A percentile compares a stretch with the other conserved stretches of the same genome.
Evolutionary conservation across 768 basidiomycete species (phyloP).

Genomic region (Hirschioporus abietinus): DNA sequence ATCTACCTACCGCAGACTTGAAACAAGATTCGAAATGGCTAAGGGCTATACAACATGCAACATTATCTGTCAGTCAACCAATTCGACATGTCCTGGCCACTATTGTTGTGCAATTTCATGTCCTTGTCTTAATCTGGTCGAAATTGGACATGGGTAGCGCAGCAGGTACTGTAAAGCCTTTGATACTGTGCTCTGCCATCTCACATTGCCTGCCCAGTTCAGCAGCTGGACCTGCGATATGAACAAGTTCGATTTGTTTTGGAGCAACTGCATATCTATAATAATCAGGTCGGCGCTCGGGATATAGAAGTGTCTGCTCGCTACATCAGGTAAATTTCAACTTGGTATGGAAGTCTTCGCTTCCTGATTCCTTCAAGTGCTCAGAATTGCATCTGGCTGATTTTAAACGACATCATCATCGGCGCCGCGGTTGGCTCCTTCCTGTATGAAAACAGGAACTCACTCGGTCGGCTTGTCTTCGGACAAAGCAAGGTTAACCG

Average conservation of each 20-base stretch:
- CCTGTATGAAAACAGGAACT: conserved; percentile 56
- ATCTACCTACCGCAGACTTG: not conserved
- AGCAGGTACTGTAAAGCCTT: conserved; percentile 7
- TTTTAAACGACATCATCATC: conserved; percentile 85
- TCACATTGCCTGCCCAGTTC: conserved; percentile 31
- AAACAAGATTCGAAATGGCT: not conserved
- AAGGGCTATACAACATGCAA: not conserved
- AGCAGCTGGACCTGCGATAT: conserved; percentile 55
- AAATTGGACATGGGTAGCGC: conserved; percentile 2
- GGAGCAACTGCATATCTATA: conserved; percentile 35
- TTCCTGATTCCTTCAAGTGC: conserved; percentile 45
- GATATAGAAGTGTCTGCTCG: conserved; percentile 42
- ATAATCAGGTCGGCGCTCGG: conserved; percentile 29
- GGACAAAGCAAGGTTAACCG: not conserved
- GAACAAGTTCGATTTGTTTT: conserved; percentile 43
- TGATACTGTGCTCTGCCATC: conserved; percentile 24
- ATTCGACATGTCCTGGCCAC: not conserved
- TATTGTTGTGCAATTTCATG: conserved; percentile 22
- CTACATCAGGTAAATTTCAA: conserved; percentile 58
- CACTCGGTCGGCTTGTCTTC: not conserved
- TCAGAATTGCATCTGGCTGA: conserved; percentile 88
- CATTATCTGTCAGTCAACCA: not conserved
- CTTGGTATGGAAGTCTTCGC: not conserved
- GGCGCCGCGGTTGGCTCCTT: conserved; percentile 71
- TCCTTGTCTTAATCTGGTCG: not conserved